Conservation (phyloP, 371 early-diverging fungal genomes). For the Rhizomucor pusillus region DNA sequence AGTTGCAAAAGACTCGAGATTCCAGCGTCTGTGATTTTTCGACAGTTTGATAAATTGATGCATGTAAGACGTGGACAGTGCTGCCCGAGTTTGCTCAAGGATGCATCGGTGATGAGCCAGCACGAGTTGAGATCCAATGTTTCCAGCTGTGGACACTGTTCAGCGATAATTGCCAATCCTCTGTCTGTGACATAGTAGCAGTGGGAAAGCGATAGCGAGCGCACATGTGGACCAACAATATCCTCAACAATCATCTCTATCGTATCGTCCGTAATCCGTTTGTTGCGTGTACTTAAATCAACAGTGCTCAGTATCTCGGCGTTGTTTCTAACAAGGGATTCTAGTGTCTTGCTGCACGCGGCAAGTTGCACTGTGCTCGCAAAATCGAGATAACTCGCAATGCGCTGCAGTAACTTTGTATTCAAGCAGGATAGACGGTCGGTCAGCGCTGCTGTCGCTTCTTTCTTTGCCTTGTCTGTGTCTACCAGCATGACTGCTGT, state of each 20-base stretch:
- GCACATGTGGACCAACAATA: conserved; percentile 19
- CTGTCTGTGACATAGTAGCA: conserved; percentile 55
- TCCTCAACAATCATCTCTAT: conserved; percentile 7
- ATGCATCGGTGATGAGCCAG: conserved; percentile 76
- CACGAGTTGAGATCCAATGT: conserved; percentile 69
- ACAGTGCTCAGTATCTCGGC: conserved; percentile 10
- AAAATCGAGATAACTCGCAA: conserved; percentile 32
- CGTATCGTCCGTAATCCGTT: conserved; percentile 37
- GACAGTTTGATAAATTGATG: conserved; percentile 75
- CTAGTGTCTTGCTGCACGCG: conserved; percentile 8
- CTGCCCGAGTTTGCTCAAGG: conserved; percentile 44
- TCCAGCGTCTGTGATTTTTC: conserved; percentile 72
- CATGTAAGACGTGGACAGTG: conserved; percentile 35
- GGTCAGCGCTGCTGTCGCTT: background rate
- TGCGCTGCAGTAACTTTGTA: conserved; percentile 15
- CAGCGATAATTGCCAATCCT: conserved; percentile 34
- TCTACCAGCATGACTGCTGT: background rate
- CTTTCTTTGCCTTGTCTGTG: background rate
- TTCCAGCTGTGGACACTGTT: conserved; percentile 37
- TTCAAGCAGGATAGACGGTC: conserved; percentile 13
- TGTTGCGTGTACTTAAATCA: conserved; percentile 44
- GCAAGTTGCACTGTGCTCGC: conserved; percentile 19
- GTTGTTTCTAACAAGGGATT: background rate
- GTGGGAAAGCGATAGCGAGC: conserved; percentile 28
- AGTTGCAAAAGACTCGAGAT: conserved; percentile 46